A percentile compares a stretch with the other conserved stretches of the same genome.
Evolutionary conservation across 1,284 basidiomycete genomes (phyloP).

Genomic region (Ganoderma lingzhi): DNA sequence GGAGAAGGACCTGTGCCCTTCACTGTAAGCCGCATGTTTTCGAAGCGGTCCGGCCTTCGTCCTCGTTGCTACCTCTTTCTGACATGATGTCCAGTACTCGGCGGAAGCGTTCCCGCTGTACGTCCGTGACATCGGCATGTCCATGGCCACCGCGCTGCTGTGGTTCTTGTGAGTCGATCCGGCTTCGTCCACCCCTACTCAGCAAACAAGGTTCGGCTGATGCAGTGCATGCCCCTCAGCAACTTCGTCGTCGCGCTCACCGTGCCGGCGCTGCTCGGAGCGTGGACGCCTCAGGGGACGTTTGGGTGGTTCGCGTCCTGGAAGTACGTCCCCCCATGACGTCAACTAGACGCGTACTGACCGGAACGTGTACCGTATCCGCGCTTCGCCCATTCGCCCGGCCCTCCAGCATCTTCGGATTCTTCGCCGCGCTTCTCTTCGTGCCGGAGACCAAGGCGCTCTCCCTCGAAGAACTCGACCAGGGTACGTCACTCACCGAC

Average conservation of each 20-base stretch:
- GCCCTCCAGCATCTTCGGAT: conserved; percentile 46
- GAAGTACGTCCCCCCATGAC: conserved; percentile 28
- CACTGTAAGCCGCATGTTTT: conserved; percentile 41
- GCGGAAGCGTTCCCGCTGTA: conserved; percentile 79
- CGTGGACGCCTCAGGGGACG: conserved; percentile 69
- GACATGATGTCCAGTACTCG: conserved; percentile 49
- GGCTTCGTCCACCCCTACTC: too few species aligned
- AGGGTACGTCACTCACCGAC: conserved; percentile 12
- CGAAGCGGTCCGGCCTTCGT: not conserved
- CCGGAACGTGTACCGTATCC: not conserved
- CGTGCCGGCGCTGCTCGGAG: conserved; percentile 65
- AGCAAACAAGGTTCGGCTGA: not conserved
- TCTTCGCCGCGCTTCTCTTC: conserved; percentile 63
- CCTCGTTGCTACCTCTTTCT: not conserved
- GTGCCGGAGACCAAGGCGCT: conserved; percentile 81
- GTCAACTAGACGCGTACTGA: not conserved
- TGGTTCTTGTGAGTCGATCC: conserved; percentile 59
- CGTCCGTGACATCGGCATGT: conserved; percentile 79
- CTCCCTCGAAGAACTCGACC: conserved; percentile 73
- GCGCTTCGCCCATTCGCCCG: not conserved
- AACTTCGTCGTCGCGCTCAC: conserved; percentile 73
- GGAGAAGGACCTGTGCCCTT: conserved; percentile 87
- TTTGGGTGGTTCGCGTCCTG: conserved; percentile 63
- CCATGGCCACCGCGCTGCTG: conserved; percentile 64
- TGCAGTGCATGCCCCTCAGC: conserved; percentile 18